Conservation (phyloP, 352 stramenopile genomes). For the Globisporangium cylindrosporum region DNA sequence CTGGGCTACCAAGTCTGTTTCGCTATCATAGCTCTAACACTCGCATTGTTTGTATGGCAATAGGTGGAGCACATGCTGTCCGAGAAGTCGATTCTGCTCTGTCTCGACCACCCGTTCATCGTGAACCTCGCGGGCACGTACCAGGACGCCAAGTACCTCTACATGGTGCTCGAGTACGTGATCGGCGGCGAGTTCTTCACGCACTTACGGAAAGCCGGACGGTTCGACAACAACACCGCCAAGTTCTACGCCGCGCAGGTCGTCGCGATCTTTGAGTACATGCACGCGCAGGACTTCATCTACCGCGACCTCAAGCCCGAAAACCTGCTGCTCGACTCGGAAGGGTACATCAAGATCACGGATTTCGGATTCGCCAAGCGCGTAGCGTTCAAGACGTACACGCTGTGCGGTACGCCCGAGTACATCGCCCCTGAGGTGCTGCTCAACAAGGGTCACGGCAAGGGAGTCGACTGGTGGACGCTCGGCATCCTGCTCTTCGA, state of each 20-base stretch:
- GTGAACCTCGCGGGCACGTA: conserved; percentile 94
- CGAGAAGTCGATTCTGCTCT: conserved; percentile 94
- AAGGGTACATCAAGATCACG: conserved; percentile 96
- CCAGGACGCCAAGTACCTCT: conserved; percentile 94
- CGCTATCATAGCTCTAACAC: not conserved
- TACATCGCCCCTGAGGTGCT: conserved; percentile 92
- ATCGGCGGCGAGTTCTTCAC: conserved; percentile 98
- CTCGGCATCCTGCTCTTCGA: conserved; percentile 97
- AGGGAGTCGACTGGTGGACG: conserved; percentile 96
- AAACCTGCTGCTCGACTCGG: conserved; percentile 93
- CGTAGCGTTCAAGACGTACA: conserved; percentile 95
- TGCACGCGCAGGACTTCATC: conserved; percentile 95
- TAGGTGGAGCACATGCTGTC: conserved; percentile 97
- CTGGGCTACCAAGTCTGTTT: not conserved
- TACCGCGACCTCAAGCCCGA: conserved; percentile 97
- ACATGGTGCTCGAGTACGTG: conserved; percentile 98
- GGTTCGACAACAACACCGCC: conserved; percentile 91
- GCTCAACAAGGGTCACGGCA: conserved; percentile 87
- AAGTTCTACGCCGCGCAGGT: conserved; percentile 95
- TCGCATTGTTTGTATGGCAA: not conserved
- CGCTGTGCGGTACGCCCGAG: conserved; percentile 91
- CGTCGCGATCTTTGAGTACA: conserved; percentile 96
- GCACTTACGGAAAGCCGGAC: conserved; percentile 91
- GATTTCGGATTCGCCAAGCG: conserved; percentile 94
- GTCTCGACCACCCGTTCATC: conserved; percentile 95